phyloP scores from a whole-genome alignment of 2,329 filamentous ascomycete species.

The Colletotrichum tamarilloi region DNA sequence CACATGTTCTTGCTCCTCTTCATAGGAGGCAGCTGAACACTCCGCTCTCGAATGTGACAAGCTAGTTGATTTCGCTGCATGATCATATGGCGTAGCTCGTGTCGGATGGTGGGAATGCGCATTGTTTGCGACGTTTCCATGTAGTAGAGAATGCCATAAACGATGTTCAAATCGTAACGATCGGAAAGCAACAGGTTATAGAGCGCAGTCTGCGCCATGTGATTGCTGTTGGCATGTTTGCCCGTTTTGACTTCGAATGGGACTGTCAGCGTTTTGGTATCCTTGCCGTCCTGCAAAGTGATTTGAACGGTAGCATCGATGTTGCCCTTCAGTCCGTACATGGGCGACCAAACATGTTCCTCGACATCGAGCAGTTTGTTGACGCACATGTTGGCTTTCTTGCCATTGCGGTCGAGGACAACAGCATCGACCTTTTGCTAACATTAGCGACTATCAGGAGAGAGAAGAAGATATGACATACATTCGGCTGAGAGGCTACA shows the following conservation, averaged over 20 bases:
- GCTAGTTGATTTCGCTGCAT: slow-evolving; percentile 94
- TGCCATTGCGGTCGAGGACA: slow-evolving; percentile 32
- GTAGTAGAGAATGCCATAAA: slow-evolving; percentile 93
- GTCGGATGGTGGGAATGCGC: slow-evolving; percentile 84
- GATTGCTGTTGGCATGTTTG: slow-evolving; percentile 81
- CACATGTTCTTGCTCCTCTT: slow-evolving; percentile 85
- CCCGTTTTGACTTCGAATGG: slow-evolving; percentile 98
- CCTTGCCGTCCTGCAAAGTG: slow-evolving; percentile 77
- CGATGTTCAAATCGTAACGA: slow-evolving; percentile 92
- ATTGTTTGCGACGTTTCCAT: slow-evolving; percentile 90
- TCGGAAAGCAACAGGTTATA: slow-evolving; percentile 95
- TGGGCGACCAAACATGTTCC: slow-evolving; percentile 97
- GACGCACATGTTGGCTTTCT: slow-evolving; percentile 82
- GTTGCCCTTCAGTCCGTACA: slow-evolving; percentile 97
- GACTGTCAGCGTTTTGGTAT: slow-evolving; percentile 78
- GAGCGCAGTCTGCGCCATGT: slow-evolving; percentile 92
- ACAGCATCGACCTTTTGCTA: slow-evolving; percentile 33
- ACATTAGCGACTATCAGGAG: slow-evolving; percentile 41
- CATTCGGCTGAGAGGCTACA: slow-evolving; percentile 76
- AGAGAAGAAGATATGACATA: slow-evolving; percentile 48
- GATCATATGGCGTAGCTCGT: slow-evolving; percentile 95
- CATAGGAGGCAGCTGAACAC: slow-evolving; percentile 85
- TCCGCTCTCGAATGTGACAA: slow-evolving; percentile 83
- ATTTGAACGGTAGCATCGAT: slow-evolving; percentile 97
- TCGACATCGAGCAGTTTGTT: slow-evolving; percentile 96